Base-by-base conservation (phyloP, 2,329 filamentous ascomycete species). In the Alternaria alternata region DNA sequence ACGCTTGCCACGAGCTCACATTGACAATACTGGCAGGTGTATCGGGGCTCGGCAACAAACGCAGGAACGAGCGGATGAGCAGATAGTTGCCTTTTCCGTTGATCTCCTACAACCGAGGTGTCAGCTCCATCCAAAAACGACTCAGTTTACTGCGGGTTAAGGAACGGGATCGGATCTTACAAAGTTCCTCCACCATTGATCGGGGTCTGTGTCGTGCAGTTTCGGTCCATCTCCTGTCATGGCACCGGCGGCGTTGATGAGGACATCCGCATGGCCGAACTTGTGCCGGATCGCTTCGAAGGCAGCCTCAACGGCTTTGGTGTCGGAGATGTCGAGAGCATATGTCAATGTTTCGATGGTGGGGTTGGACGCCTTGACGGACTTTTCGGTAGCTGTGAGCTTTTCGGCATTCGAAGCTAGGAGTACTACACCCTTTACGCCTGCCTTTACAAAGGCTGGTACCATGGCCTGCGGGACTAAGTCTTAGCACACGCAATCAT, bases 61-160 rank as follows among this genome's bases (percentile, higher is more conserved):
- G 51, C 3, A 79, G 56, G 54, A 79, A 79, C 6, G 66, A 67
- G 48, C 72, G 71, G 9, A 69, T 75, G 18, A 73, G 43, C 42
- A 76, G 67, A 58, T 73, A 76, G 6, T 67, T 75, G 32, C 75
- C 78, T 42, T 71, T 69, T 38, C 72, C 64, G 57, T 79, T 79
- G 52, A 71, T 61, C 62, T 76, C 72, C 76, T 79, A 53, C 14
- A 24, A 36, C 12, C 2, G n/a, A 24, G 6, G 11, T 36, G 36
- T 51, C 38, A 28, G 53, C 36, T 49, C 20, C 20, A n/a, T 38
- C 7, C 16, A 3, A 18, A 18, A 24, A n/a, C 9, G 30, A 38
- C 32, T 36, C 46, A 26, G 32, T 4, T 22, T 2, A 34, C 18
- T 48, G 30, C 30, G 30, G 46, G 30, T 26, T 12, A 36, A 36